A percentile compares a stretch with the other conserved stretches of the same genome.
Conservation (phyloP, 257 asterid genomes). For the Forsythia viridissima region DNA sequence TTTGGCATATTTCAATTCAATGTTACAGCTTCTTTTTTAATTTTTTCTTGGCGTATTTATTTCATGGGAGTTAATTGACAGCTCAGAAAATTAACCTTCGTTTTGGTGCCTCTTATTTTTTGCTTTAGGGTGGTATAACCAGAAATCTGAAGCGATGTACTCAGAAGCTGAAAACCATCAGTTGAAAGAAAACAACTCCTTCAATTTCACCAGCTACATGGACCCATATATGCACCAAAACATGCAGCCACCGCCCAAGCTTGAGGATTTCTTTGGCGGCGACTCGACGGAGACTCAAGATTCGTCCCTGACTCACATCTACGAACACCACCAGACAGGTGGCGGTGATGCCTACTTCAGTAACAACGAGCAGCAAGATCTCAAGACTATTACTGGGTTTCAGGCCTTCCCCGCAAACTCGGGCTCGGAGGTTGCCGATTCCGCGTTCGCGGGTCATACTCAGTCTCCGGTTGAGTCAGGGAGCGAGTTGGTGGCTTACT, state of each 20-base stretch:
- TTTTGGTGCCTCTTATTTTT: not conserved
- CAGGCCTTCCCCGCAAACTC: constrained; percentile 74
- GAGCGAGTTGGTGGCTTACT: constrained; percentile 51
- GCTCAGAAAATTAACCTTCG: not conserved
- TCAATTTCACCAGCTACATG: constrained; percentile 48
- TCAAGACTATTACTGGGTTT: constrained; percentile 55
- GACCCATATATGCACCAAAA: constrained; percentile 41
- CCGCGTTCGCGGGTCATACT: constrained; percentile 59
- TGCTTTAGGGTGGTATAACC: constrained; percentile 52
- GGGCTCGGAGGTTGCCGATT: constrained; percentile 86
- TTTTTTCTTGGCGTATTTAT: not conserved
- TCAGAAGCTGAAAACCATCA: constrained; percentile 31
- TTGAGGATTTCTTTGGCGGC: constrained; percentile 86
- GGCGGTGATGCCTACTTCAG: constrained; percentile 36
- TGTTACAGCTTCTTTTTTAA: not conserved
- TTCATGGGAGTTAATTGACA: constrained; percentile 4
- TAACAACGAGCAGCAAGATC: constrained; percentile 54
- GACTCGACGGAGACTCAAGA: constrained; percentile 71
- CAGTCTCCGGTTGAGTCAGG: constrained; percentile 65
- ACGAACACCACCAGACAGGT: constrained; percentile 41
- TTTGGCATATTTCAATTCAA: not conserved
- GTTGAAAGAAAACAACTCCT: constrained; percentile 23
- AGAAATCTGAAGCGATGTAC: constrained; percentile 48
- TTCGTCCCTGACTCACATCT: constrained; percentile 74
- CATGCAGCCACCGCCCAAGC: constrained; percentile 62